Base-by-base conservation (phyloP, 805 yeast species). In the Saturnispora gosingensis region DNA sequence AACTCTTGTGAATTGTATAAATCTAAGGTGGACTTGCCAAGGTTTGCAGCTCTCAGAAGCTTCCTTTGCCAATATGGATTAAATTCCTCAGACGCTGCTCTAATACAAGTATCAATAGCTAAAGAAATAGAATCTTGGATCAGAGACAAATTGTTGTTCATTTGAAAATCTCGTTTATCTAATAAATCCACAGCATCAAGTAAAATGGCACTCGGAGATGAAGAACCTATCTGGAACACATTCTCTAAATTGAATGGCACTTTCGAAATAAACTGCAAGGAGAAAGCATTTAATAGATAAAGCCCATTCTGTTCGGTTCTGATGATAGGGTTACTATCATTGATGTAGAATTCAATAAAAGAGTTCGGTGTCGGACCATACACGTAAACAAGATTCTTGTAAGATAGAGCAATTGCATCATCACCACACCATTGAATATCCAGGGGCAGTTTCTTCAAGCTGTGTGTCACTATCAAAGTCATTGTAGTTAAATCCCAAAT, bases 381-480 rank as follows among this genome's bases (percentile, higher is more conserved):
- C 15, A 90, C 62, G 54, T 76, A 76, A 27, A 88, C 59, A 49
- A 84, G 88, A 57, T 84, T 91, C 2, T 75, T 69, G 54, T 67
- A 67, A 1, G 80, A 69, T 11, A 83, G 61, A 0, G 82, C 81
- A 1, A 90, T 80, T 0, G 93, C 88, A 66, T 88, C 96, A 57
- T 83, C 80, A 0, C 91, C 88, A 62, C 96, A 84, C 98, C 97
- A 93, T 52, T 73, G 74, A 18, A 86, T 67, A 53, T 75, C 43
- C 3, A 18, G 10, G 3, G 48, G 35, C 8, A 25, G 3, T 7
- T 11, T 18, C 6, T 28, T 18, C 6, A 53, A 6, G 25, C 45
- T 16, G 28, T 53, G 51, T 4, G 48, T 38, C 11, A 48, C 32
- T 10, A 54, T 13, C 8, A 50, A 9, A 13, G 45, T 15, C 13